Evolutionary conservation across 2,329 filamentous ascomycete species (phyloP).

Genomic region (Metarhizium sp.): DNA sequence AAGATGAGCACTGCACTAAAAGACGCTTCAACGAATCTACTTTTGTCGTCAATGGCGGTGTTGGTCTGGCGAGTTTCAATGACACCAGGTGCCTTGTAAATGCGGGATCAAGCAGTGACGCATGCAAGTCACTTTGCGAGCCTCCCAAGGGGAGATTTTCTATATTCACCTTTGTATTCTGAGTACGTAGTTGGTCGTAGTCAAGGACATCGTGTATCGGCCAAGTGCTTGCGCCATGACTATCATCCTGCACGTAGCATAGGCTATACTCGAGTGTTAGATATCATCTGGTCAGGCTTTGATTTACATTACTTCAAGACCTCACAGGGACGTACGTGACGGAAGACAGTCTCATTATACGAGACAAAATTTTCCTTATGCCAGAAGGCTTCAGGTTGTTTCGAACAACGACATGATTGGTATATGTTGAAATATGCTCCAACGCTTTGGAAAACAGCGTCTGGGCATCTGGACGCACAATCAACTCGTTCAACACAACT

Average conservation of each 20-base stretch:
- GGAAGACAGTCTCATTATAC: slow-evolving; percentile 26
- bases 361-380: slow-evolving; percentile 25
- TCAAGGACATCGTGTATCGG: slow-evolving; percentile 30
- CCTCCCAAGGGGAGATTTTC: slow-evolving; percentile 31
- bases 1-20: slow-evolving; percentile 23
- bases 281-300: not conserved
- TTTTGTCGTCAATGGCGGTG: slow-evolving; percentile 29
- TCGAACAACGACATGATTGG: slow-evolving; percentile 29
- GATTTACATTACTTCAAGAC: not conserved
- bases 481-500: slow-evolving; percentile 26
- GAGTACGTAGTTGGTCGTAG: slow-evolving; percentile 17
- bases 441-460: slow-evolving; percentile 21
- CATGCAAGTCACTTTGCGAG: slow-evolving; percentile 22
- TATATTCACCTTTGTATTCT: slow-evolving; percentile 25
- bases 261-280: slow-evolving; percentile 20
- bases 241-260: slow-evolving; percentile 22
- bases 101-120: slow-evolving; percentile 28
- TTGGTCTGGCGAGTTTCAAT: slow-evolving; percentile 28
- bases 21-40: slow-evolving; percentile 33
- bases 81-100: slow-evolving; percentile 29
- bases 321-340: slow-evolving; percentile 24
- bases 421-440: slow-evolving; percentile 26
- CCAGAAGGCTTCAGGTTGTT: slow-evolving; percentile 29
- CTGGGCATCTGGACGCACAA: slow-evolving; percentile 26
- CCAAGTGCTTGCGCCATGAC: slow-evolving; percentile 18